These are phyloP conservation scores for Gossypium longicalyx DNA, from an alignment of 345 rosid genomes.

Conservation along the genomic window DNA sequence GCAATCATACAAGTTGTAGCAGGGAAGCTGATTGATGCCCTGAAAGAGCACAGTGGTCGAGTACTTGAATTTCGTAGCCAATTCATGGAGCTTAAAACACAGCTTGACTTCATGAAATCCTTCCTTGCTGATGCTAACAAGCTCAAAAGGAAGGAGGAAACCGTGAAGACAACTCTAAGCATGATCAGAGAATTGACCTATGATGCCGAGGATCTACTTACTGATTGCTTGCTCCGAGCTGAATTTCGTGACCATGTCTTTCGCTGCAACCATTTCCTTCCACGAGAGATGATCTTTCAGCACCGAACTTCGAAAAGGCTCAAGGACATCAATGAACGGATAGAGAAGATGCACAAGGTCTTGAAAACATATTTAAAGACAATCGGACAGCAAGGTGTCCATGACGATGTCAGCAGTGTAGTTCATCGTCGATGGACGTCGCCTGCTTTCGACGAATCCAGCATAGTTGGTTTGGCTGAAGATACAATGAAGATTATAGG, in stretches of 20 bases:
- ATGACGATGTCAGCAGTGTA: neutral
- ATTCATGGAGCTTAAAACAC: slow-evolving; percentile 16
- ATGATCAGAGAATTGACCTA: slow-evolving; percentile 16
- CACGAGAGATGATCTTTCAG: slow-evolving; percentile 3
- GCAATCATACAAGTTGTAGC: slow-evolving; percentile 15
- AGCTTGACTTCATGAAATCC: slow-evolving; percentile 18
- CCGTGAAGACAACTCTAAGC: slow-evolving; percentile 7
- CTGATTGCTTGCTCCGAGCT: slow-evolving; percentile 23
- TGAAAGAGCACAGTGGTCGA: slow-evolving; percentile 9
- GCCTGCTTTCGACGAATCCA: slow-evolving; percentile 17
- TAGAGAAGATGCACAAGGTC: slow-evolving; percentile 3
- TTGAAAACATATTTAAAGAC: slow-evolving; percentile 6
- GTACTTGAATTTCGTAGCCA: slow-evolving; percentile 14
- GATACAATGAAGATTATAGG: slow-evolving; percentile 25
- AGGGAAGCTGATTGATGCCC: slow-evolving; percentile 11
- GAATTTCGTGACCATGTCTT: slow-evolving; percentile 12
- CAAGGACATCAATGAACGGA: slow-evolving; percentile 18
- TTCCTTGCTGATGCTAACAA: slow-evolving; percentile 17
- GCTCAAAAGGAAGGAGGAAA: slow-evolving; percentile 4
- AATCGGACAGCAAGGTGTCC: neutral
- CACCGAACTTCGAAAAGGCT: slow-evolving; percentile 17
- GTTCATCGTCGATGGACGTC: slow-evolving; percentile 16
- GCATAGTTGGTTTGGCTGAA: slow-evolving; percentile 24
- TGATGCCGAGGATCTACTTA: slow-evolving; percentile 30
- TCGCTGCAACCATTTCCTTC: neutral